Base-by-base conservation (phyloP, 2,329 filamentous ascomycete species). In the Xylaria sp. region DNA sequence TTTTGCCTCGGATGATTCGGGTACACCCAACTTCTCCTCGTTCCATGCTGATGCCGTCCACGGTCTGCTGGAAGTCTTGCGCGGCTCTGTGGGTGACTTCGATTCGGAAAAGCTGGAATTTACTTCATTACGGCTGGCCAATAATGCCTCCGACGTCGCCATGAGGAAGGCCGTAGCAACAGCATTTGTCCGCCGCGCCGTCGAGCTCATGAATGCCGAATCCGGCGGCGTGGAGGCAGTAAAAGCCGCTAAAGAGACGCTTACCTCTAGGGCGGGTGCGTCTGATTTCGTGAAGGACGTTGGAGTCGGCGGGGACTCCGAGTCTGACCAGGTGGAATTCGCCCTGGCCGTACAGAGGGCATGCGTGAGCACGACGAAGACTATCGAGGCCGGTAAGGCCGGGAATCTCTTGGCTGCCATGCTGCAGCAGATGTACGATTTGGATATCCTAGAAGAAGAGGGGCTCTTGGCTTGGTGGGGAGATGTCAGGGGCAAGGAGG, bases 1-100 rank as follows among this genome's bases (percentile, higher is more conserved):
- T 47, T 92, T 94, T 72, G 84, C 89, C 42, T 93, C 90, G 0
- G 86, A 91, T 47, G 84, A 89, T 69, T 92, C 89, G 0, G 87
- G 88, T 15, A 84, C 87, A 55, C 83, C 83, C 31, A 78, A 78
- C 61, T 78, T 77, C 61, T 78, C 80, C 21, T 75, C 88, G 61
- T 98, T 98, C 83, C 92, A 97, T 75, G 84, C 89, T 64, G 94
- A 97, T 72, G 94, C 94, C 25, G 91, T 94, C 2, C 84, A 89
- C 67, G 94, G 92, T 64, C 85, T 98, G n/a, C 84, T 94, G 65
- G 94, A 97, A 72, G 91, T 92, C 23, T 83, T 98, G 43, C 89
- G 90, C 54, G 90, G 89, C 21, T 87, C 88, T 12, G 85, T 87
- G 14, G 86, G 88, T 11, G 92, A 96, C 74, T 95, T 96, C 67